phyloP scores from a whole-genome alignment of 2,329 filamentous ascomycete species.

The Fusarium nurragi region DNA sequence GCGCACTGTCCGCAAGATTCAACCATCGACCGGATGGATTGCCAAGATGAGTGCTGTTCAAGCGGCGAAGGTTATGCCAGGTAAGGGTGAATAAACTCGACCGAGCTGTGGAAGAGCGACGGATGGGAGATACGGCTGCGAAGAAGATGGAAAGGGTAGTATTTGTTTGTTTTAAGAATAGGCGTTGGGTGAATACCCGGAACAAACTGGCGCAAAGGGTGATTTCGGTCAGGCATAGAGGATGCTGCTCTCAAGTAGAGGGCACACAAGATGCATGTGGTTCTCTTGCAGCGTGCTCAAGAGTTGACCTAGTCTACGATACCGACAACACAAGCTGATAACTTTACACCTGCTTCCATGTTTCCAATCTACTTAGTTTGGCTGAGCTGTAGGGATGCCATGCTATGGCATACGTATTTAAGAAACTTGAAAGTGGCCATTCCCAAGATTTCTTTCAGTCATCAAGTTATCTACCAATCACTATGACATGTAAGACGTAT shows the following conservation, averaged over 20 bases:
- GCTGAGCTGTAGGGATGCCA: neutral
- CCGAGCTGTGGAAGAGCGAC: neutral
- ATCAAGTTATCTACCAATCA: neutral
- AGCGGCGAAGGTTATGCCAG: slow-evolving; percentile 83
- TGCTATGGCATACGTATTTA: neutral
- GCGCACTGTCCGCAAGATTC: slow-evolving; percentile 91
- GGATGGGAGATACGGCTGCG: neutral
- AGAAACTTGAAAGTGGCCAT: neutral
- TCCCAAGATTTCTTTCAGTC: neutral
- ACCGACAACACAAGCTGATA: neutral
- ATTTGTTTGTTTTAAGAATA: slow-evolving; percentile 10
- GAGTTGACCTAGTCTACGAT: neutral
- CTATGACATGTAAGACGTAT: neutral
- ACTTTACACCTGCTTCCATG: neutral
- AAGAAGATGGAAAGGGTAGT: neutral
- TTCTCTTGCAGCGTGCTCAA: neutral
- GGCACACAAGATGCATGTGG: neutral
- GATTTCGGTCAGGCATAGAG: neutral
- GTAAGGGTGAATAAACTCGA: slow-evolving; percentile 60
- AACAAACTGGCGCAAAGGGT: slow-evolving; percentile 32
- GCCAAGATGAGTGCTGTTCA: slow-evolving; percentile 97
- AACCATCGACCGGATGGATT: slow-evolving; percentile 88
- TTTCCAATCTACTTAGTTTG: neutral
- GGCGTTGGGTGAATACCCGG: slow-evolving; percentile 42
- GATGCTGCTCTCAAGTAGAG: neutral